Evolutionary conservation across 1,284 basidiomycete genomes (phyloP), one percentile per base, ranked within the genome.

Genomic region (Apiotrichum siamense): DNA sequence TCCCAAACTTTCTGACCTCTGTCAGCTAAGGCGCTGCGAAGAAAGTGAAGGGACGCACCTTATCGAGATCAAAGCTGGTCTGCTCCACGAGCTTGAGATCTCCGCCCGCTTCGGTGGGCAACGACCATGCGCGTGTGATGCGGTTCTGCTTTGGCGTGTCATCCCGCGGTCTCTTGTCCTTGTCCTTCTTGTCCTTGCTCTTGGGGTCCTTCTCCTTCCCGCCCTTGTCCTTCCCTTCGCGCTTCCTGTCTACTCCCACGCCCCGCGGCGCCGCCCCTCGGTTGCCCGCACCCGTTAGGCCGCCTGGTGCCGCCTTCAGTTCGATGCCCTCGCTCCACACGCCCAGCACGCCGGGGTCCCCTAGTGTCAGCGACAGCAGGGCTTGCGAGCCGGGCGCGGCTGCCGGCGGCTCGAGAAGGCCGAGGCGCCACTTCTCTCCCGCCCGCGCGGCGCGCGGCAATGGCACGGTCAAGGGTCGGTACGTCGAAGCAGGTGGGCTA

Each of bases 41-140:
- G 2, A 7, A 10, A 40, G n/a, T 12, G 15, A 1, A 13, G 29
- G 33, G 13, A 60, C 77, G 57, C 58, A 88, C 89, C 81, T 92
- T 92, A 76, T 92, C 88, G 7, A 93, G 77, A 66, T 90, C 88
- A 66, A 88, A 92, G 3, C 85, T 86, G 0, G 86, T 89, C 64
- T 87, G 85, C 65, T 93, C 89, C 10, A 76, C 77, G 31, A 92
- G 76, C 26, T 67, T 76, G 54, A 89, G 53, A 59, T 63, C 17
- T 47, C 55, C 40, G 61, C 65, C 15, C 36, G 63, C 55, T 21
- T n/a, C n/a, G n/a, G 82, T 61, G 13, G 70, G 67, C 69, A n/a
- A n/a, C n/a, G n/a, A n/a, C n/a, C 83, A 87, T 5, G 81, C 73
- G 40, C 87, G 75, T 55, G 79, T 78, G 42, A 90, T 83, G 57